phyloP scores from a whole-genome alignment of 164 flowering plant species.

The Liriodendron chinense region DNA sequence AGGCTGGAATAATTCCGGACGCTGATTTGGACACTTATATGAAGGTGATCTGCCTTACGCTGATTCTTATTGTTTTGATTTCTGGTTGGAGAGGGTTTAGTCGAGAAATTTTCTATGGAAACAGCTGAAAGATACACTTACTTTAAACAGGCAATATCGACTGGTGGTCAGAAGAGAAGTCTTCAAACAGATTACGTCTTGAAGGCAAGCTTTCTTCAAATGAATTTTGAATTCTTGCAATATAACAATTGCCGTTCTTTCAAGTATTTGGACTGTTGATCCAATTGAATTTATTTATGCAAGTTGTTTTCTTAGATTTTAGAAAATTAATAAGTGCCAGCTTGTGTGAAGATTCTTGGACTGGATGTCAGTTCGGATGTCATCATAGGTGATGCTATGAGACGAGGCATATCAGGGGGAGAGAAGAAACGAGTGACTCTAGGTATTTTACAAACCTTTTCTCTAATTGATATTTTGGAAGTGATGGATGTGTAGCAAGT shows the following conservation, averaged over 20 bases:
- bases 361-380: conserved; percentile 64
- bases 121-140: background rate
- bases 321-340: too few species aligned
- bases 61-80: background rate
- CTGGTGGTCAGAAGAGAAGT: conserved; percentile 38
- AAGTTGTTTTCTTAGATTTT: too few species aligned
- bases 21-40: conserved; percentile 55
- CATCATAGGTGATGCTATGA: conserved; percentile 61
- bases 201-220: conserved; percentile 33
- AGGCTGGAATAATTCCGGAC: conserved; percentile 61
- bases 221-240: too few species aligned
- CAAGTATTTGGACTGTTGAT: too few species aligned
- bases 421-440: conserved; percentile 67
- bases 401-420: conserved; percentile 75
- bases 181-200: conserved; percentile 68
- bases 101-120: too few species aligned
- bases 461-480: background rate
- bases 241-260: too few species aligned
- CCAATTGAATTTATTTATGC: too few species aligned
- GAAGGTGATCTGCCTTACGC: conserved; percentile 40
- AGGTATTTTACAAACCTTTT: conserved; percentile 28
- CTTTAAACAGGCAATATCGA: conserved; percentile 45
- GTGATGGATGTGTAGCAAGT: background rate
- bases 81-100: too few species aligned
- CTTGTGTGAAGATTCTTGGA: conserved; percentile 51